Evolutionary conservation across 371 early-diverging fungal genomes (phyloP), one percentile per base, ranked within the genome.

Genomic region (Lichtheimia hyalospora): DNA sequence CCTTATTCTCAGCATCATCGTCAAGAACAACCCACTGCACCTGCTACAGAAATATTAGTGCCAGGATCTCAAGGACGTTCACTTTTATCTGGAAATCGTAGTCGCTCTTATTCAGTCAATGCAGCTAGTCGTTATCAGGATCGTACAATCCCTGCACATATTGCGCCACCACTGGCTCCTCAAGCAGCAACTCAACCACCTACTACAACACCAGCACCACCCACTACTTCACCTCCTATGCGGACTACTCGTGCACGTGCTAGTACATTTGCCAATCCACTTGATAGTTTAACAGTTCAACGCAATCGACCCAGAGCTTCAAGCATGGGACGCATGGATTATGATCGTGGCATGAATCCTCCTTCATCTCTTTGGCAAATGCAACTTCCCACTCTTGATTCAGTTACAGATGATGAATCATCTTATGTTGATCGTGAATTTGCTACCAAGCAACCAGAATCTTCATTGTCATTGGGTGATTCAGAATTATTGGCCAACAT

Each of bases 61-160:
- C 62, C 62, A 39, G 43, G 28, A 21, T 10, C 34, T 8, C 34
- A 34, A 34, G 49, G 39, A 18, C 51, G 60, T 18, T 60, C 60
- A 5, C 24, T 81, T 15, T 67, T 81, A 50, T 67, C 81, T 18
- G 76, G 67, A 4, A 79, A 66, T 61, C 77, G 92, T 48, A 83
- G 78, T 44, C 75, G 92, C 24, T 89, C 90, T 2, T 89, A 88
- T 63, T 88, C 90, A n/a, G 86, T 91, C 21, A 84, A 88, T 61
- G 85, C 89, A 16, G 80, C 86, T 3, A 82, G 79, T 7, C 75
- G 73, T 46, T 89, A 83, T 61, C 77, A 71, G 58, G 75, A 80
- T 41, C 68, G 34, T 42, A 4, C 48, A 27, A 40, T 40, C 7
- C 40, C 55, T 23, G n/a, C 60, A 15, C 18, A 52, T 5, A 20